These are phyloP conservation scores for Comarum palustre DNA, from an alignment of 306 rosid species.

Conservation along the genomic window DNA sequence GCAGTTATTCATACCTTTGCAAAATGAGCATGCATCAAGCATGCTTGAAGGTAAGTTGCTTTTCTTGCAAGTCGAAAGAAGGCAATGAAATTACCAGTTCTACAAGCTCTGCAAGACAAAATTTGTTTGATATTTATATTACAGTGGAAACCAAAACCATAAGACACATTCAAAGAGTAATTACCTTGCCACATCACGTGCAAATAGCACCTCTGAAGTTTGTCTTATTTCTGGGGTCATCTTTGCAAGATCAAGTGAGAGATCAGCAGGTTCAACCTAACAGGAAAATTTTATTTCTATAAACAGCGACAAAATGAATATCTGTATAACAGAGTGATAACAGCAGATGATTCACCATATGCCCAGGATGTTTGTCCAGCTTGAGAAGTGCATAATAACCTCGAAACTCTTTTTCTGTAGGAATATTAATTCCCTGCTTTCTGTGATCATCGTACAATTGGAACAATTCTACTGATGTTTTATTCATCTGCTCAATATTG, in stretches of 20 bases:
- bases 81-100: constrained; percentile 80
- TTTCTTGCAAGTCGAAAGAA: constrained; percentile 86
- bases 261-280: constrained; percentile 99
- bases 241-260: constrained; percentile 97
- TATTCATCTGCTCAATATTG: constrained; percentile 98
- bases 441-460: constrained; percentile 97
- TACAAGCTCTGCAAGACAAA: constrained; percentile 78
- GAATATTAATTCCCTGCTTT: constrained; percentile 73
- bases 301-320: constrained; percentile 32
- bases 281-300: constrained; percentile 38
- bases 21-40: constrained; percentile 99
- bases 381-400: constrained; percentile 99
- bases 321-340: constrained; percentile 27
- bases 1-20: constrained; percentile 62
- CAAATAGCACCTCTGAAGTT: constrained; percentile 84
- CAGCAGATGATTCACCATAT: constrained; percentile 59
- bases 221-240: constrained; percentile 96
- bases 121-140: constrained; percentile 31
- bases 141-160: constrained; percentile 12
- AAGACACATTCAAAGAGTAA: constrained; percentile 21
- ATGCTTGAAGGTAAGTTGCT: constrained; percentile 95
- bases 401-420: constrained; percentile 83
- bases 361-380: constrained; percentile 99
- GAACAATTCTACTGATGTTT: constrained; percentile 93
- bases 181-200: constrained; percentile 92